Evolutionary conservation across 2,329 filamentous ascomycete species (phyloP), one percentile per base, ranked within the genome.

Genomic region (Bipolaris sorokiniana): DNA sequence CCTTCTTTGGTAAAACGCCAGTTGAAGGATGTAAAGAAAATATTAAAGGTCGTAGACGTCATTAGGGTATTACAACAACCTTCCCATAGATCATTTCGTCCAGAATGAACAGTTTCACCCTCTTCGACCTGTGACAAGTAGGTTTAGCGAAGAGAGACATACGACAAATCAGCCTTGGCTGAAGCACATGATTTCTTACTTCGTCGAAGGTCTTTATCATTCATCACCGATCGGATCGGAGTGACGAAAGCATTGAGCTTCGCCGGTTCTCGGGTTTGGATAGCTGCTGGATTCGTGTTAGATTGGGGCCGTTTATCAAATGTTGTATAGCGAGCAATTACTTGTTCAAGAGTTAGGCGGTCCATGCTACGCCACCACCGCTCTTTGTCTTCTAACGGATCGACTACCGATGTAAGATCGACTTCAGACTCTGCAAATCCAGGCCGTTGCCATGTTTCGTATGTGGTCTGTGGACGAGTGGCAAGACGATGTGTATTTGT

Each of bases 401-500:
- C 70, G 66, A 61, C 34, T 31, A 66, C 64, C 6, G 64, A 59
- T 34, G 62, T 66, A 49, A 65, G 59, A 59, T 63, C 62, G 28
- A 38, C 42, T 28, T 67, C 60, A 48, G 63, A 63, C 3, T 58
- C 31, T 9, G 66, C 34, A 18, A 68, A 66, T 11, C 51, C 46
- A 20, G 48, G 40, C n/a, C 50, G 55, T 36, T 59, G 61, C 22
- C 45, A 55, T 9, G 48, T 20, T 10, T 66, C 65, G 7, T 45
- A 33, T 15, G 45, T 38, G 6, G 65, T 62, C 1, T 57, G 48
- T 11, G 55, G 54, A 28, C 62, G 54, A 44, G 49, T 42, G 47
- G 48, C 41, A 15, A 56, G 34, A 46, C 41, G 47, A 18, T 48
- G 44, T 4, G 48, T 33, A 7, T 36, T 61, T 4, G 54, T 46